These are phyloP conservation scores for Spiromastix sp. DNA, from an alignment of 2,329 filamentous ascomycete species.

Conservation along the genomic window DNA sequence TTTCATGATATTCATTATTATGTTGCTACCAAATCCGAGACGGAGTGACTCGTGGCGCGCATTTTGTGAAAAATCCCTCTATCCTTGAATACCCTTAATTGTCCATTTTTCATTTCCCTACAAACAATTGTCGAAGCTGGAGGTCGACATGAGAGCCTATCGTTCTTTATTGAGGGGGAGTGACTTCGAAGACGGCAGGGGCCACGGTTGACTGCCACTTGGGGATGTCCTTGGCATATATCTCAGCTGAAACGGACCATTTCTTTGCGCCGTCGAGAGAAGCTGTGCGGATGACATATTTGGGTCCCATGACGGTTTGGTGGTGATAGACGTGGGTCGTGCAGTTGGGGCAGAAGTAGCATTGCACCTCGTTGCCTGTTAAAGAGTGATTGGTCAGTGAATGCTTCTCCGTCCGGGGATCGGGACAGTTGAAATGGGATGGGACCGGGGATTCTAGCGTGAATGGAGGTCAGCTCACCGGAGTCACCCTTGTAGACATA, in stretches of 20 bases:
- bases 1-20: too few relatives aligned
- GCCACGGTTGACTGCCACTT: constrained; percentile 44
- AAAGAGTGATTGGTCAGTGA: not conserved
- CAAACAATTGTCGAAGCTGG: too few relatives aligned
- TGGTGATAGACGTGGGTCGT: constrained; percentile 47
- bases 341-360: constrained; percentile 50
- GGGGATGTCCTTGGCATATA: constrained; percentile 43
- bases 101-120: too few relatives aligned
- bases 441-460: not conserved
- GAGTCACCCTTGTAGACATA: constrained; percentile 50
- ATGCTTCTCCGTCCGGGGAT: not conserved
- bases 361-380: constrained; percentile 43
- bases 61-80: too few relatives aligned
- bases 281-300: constrained; percentile 42
- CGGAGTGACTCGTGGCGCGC: too few relatives aligned
- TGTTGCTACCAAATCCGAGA: too few relatives aligned
- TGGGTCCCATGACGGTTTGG: constrained; percentile 40
- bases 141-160: too few relatives aligned
- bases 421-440: not conserved
- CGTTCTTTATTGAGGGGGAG: constrained; percentile 31
- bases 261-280: constrained; percentile 38
- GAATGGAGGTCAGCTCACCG: constrained; percentile 22
- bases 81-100: too few relatives aligned
- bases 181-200: constrained; percentile 36
- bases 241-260: constrained; percentile 43